Evolutionary conservation across 116 monocot genomes (phyloP).

Genomic region (Trichopus zeylanicus): DNA sequence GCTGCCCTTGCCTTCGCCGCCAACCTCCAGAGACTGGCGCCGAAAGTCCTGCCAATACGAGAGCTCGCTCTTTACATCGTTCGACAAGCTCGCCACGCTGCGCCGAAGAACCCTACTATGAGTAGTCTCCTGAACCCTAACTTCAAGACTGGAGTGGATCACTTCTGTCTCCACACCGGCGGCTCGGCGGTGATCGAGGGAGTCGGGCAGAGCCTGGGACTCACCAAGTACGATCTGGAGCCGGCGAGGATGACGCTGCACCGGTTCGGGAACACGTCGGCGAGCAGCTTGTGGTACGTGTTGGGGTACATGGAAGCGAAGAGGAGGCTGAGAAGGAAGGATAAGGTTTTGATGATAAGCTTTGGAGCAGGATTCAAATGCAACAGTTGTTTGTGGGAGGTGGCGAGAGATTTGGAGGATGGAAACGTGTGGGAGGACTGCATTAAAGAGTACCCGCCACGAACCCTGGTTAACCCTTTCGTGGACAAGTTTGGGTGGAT

Average conservation of each 20-base stretch:
- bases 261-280: slow-evolving; percentile 90
- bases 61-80: slow-evolving; percentile 31
- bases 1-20: slow-evolving; percentile 63
- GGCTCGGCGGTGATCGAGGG: slow-evolving; percentile 83
- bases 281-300: slow-evolving; percentile 93
- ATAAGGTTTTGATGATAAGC: slow-evolving; percentile 73
- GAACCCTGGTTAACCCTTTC: slow-evolving; percentile 50
- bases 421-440: slow-evolving; percentile 65
- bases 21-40: slow-evolving; percentile 54
- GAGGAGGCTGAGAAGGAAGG: slow-evolving; percentile 47
- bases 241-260: slow-evolving; percentile 89
- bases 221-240: slow-evolving; percentile 55
- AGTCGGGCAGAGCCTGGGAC: slow-evolving; percentile 52
- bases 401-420: slow-evolving; percentile 39
- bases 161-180: slow-evolving; percentile 91
- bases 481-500: slow-evolving; percentile 65
- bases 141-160: slow-evolving; percentile 55
- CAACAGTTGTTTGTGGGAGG: slow-evolving; percentile 80
- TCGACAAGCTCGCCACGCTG: background rate
- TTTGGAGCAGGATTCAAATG: slow-evolving; percentile 94
- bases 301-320: slow-evolving; percentile 86
- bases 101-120: background rate
- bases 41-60: slow-evolving; percentile 36
- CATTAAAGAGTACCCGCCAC: slow-evolving; percentile 49
- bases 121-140: no score